Conservation (phyloP, 257 asterid species). For the Solanum corneliomulleri region DNA sequence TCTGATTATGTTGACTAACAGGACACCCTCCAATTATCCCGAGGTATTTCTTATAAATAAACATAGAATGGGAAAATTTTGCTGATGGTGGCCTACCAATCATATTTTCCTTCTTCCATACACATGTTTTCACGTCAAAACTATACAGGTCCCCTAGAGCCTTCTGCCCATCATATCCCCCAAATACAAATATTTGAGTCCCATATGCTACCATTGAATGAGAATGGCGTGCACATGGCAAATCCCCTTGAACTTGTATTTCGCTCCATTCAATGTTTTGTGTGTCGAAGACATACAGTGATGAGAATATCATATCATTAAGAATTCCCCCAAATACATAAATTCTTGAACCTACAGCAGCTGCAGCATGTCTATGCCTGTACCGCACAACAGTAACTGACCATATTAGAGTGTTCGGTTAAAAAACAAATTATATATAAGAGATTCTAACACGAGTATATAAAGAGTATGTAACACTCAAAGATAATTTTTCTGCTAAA, state of each 20-base stretch:
- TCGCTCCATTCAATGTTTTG: constrained; percentile 50
- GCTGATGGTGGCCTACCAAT: constrained; percentile 51
- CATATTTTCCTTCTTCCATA: constrained; percentile 51
- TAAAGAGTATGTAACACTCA: not conserved
- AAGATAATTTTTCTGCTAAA: not conserved
- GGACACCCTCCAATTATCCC: constrained; percentile 95
- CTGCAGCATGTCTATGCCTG: constrained; percentile 98
- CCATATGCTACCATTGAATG: constrained; percentile 65
- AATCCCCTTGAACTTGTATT: constrained; percentile 44
- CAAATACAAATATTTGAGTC: constrained; percentile 52
- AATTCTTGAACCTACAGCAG: constrained; percentile 59
- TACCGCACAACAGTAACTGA: not conserved
- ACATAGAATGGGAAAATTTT: constrained; percentile 88
- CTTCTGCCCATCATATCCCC: constrained; percentile 84
- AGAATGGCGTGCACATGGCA: constrained; percentile 85
- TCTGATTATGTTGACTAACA: constrained; percentile 40
- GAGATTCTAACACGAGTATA: not conserved
- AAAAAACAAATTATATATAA: not conserved
- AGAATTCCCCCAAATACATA: constrained; percentile 79
- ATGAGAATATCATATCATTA: constrained; percentile 37
- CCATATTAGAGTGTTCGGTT: not conserved
- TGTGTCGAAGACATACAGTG: constrained; percentile 58
- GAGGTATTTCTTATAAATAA: constrained; percentile 48
- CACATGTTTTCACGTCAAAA: constrained; percentile 41
- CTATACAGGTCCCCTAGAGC: constrained; percentile 61